Evolutionary conservation across 345 rosid species (phyloP), one percentile per base, ranked within the genome.

Genomic region (Gossypium arboreum): DNA sequence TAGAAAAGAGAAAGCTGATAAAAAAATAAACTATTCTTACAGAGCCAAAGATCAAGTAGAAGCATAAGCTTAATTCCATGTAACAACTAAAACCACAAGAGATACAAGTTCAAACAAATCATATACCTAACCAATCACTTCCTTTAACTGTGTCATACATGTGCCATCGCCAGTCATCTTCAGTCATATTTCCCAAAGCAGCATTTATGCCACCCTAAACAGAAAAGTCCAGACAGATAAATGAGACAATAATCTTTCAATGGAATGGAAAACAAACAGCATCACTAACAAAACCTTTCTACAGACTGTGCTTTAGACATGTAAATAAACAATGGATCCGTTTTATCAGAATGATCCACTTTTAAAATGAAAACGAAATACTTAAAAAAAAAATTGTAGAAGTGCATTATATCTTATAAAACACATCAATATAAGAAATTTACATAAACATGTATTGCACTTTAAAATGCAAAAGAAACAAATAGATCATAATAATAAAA

Each of bases 121-220:
- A 55, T 79, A 45, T 86, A 90, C 99, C 99, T 81, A 96, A 81
- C 99, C 99, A 96, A 73, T 96, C 99, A 74, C 99, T 96, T 78
- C 99, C 99, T 83, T 96, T 96, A 58, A 96, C 99, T 70, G 99
- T 96, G 71, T 96, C 99, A 80, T 96, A 96, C 99, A 96, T 96
- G 73, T 96, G 99, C 99, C 99, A 96, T 78, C 99, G 85, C 99
- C 99, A 96, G 78, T 96, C 99, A 87, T 96, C 99, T 83, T 96
- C 98, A 0, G 87, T 67, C 99, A 96, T 96, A 81, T 96, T 96
- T 59, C 99, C 99, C 71, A 96, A 75, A 15, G 99, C 98, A 81
- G 99, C 99, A 85, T 96, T 96, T 56, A 96, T 96, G 58, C 99
- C 99, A 83, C 99, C 99, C 99, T 95, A 78, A 29, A 82, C 16